Base-by-base conservation (phyloP, 306 rosid genomes). In the Prunus davidiana region DNA sequence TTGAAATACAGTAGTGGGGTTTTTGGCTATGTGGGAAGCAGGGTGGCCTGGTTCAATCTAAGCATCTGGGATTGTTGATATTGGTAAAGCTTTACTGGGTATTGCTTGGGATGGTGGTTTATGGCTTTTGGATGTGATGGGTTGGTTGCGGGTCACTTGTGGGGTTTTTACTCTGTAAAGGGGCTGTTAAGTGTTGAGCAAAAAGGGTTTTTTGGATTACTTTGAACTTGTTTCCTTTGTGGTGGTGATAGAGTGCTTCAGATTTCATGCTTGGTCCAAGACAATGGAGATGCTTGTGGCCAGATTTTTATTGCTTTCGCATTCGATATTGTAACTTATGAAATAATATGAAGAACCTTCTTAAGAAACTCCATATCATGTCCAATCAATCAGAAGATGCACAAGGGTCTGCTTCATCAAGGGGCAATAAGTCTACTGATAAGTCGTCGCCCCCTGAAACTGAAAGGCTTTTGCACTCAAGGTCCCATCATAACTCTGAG, bases 311-410 rank as follows among this genome's bases (percentile, higher is more conserved):
- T 65, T 84, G 77, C 82, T 82, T 80, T 92, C 84, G 88, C 83
- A 80, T 75, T 82, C 78, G 57, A 28, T 72, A 55, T 76, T 70
- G 56, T 73, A 65, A 81, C 72, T 73, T 78, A 46, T 76, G 84
- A 79, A 79, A 54, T 79, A 87, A 66, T 80, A 95, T 92, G 98
- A 95, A 92, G 93, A 92, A 89, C 85, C 82, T 95, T 78, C 86
- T 95, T 69, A 95, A 90, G 96, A 95, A 92, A 89, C 91, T 95
- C 52, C 90, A 90, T 72, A 85, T 87, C 76, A 84, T 88, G 98
- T 84, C 96, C 61, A 80, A 82, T 66, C 89, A 84, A 79, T 82
- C 95, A 57, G 95, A 80, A 72, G 89, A 79, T 72, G 84, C 83
- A 55, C 88, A 82, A 76, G 89, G 93, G 79, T 89, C 91, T 82